phyloP scores from a whole-genome alignment of 139 green algal species.

The Yamagishiella unicocca region DNA sequence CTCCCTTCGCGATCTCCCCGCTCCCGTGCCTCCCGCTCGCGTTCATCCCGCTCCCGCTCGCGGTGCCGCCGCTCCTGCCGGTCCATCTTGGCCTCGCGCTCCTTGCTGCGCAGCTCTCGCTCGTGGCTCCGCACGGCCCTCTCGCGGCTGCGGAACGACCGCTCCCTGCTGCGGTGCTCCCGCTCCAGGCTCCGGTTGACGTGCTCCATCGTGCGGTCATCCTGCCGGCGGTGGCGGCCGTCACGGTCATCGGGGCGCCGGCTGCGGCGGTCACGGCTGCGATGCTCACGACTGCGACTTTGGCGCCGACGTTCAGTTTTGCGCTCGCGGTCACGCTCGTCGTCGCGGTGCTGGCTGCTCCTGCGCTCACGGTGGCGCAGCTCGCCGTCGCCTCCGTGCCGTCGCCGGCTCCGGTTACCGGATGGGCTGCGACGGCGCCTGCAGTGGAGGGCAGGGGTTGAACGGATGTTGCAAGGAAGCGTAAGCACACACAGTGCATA shows the following conservation, averaged over 20 bases:
- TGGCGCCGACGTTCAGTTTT: not conserved
- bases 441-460: no score
- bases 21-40: not conserved
- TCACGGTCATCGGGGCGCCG: not conserved
- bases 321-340: not conserved
- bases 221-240: not conserved
- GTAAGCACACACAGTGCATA: no score
- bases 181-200: slow-evolving; percentile 17
- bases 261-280: not conserved
- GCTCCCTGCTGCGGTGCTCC: slow-evolving; percentile 26
- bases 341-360: not conserved
- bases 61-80: not conserved
- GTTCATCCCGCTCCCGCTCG: no score
- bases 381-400: not conserved
- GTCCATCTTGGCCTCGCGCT: slow-evolving; percentile 16
- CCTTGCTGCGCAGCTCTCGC: slow-evolving; percentile 32
- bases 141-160: slow-evolving; percentile 21
- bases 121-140: slow-evolving; percentile 25
- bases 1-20: not conserved
- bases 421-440: slow-evolving; percentile 13
- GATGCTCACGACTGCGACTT: not conserved
- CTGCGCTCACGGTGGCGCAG: not conserved
- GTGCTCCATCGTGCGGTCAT: not conserved
- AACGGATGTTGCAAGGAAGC: no score
- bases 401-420: not conserved